Conservation (phyloP, 495 filamentous ascomycete species). For the Massariosphaeria phaeospora region DNA sequence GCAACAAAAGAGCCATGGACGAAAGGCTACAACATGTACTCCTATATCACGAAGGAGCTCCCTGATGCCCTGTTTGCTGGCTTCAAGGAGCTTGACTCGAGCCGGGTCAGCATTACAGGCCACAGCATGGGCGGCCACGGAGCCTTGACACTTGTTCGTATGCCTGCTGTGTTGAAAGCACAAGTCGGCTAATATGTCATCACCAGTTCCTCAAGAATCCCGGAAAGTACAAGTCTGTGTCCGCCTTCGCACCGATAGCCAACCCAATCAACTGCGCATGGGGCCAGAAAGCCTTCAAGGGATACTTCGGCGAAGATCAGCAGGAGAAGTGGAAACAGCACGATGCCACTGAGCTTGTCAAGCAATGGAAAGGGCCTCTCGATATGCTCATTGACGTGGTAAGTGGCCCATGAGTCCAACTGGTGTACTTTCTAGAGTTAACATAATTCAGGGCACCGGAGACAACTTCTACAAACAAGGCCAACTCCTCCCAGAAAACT, state of each 20-base stretch:
- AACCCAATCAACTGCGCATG: conserved; percentile 84
- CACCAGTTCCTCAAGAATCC: conserved; percentile 77
- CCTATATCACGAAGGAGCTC: conserved; percentile 78
- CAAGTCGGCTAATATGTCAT: conserved; percentile 1
- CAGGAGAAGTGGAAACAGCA: conserved; percentile 75
- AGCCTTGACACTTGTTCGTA: conserved; percentile 69
- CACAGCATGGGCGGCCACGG: conserved; percentile 98
- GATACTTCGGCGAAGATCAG: conserved; percentile 75
- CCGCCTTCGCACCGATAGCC: conserved; percentile 85
- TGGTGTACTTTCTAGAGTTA: neutral
- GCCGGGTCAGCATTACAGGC: conserved; percentile 73
- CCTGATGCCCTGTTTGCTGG: conserved; percentile 65
- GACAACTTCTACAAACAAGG: conserved; percentile 95
- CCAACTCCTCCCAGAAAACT: conserved; percentile 91
- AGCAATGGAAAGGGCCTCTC: conserved; percentile 64
- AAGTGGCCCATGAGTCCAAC: conserved; percentile 32
- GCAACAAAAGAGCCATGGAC: conserved; percentile 71
- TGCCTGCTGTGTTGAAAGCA: neutral
- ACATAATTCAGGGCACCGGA: conserved; percentile 60
- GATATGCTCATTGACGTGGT: conserved; percentile 80
- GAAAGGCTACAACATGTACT: conserved; percentile 84
- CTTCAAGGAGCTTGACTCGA: conserved; percentile 61
- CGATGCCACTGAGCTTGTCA: conserved; percentile 87
- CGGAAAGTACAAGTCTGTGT: conserved; percentile 78
- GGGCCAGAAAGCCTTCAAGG: conserved; percentile 91